Conservation (phyloP, 768 basidiomycete genomes). For the Astraeus odoratus region DNA sequence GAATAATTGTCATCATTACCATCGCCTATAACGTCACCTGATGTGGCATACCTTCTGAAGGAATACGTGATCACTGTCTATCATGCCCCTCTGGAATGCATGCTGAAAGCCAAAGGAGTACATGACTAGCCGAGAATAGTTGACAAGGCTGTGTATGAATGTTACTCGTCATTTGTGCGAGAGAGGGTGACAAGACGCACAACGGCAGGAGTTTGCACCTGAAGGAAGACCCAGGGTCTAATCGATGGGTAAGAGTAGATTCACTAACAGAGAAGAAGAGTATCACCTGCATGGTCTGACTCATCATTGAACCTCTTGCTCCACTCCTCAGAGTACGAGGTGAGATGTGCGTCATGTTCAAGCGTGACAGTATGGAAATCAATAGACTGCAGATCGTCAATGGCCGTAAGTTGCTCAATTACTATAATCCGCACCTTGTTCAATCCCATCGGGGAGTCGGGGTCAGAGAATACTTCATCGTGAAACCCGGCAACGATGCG, state of each 20-base stretch:
- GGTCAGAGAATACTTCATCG: conserved; percentile 70
- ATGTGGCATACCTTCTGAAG: conserved; percentile 64
- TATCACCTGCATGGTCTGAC: conserved; percentile 51
- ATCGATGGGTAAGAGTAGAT: not conserved
- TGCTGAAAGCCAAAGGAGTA: conserved; percentile 84
- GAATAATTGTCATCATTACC: conserved; percentile 2
- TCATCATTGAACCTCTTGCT: conserved; percentile 48
- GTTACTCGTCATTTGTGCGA: conserved; percentile 4
- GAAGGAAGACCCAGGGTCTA: conserved; percentile 55
- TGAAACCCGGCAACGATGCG: conserved; percentile 70
- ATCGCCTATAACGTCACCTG: no score
- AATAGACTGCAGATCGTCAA: conserved; percentile 37
- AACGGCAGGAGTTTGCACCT: conserved; percentile 66
- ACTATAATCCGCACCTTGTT: conserved; percentile 47
- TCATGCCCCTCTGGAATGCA: conserved; percentile 65
- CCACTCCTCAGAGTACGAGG: conserved; percentile 63
- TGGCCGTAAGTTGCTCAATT: not conserved
- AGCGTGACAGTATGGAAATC: conserved; percentile 63
- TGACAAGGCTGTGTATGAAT: conserved; percentile 47
- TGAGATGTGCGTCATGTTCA: conserved; percentile 51
- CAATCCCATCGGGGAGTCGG: conserved; percentile 56
- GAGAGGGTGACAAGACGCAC: conserved; percentile 37
- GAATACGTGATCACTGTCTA: conserved; percentile 55
- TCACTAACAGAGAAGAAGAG: not conserved
- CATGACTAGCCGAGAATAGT: conserved; percentile 78